Evolutionary conservation across 331 rosid species (phyloP), one percentile per base, ranked within the genome.

Genomic region (Saraca asoca): DNA sequence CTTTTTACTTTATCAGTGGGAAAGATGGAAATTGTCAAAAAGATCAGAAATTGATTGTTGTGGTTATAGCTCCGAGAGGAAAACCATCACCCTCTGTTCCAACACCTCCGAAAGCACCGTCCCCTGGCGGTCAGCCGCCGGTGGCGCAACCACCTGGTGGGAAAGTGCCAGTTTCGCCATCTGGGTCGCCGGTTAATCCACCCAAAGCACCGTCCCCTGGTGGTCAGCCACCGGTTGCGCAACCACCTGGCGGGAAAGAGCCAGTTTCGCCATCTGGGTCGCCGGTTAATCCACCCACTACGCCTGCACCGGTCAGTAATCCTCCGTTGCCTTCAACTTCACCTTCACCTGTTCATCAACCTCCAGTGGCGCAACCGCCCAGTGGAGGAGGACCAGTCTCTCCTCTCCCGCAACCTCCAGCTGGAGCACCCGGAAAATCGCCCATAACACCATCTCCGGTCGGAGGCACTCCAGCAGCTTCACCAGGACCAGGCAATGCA

Each of bases 1-100:
- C 96, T 2, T 90, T 78, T 72, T 90, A 62, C 62, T 93, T 93
- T 70, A 75, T 86, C 33, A 86, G 95, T 69, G 98, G 95, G 0
- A 62, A 85, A 0, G 64, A 72, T n/a, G 87, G 78, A 0, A 74
- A 58, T 53, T 93, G 98, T 74, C 72, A 63, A 1, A 84, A 87
- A 57, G 98, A 95, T 16, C 97, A 93, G 81, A 89, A 88, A 57
- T 41, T 93, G 24, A 20, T 19, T 0, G 17, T 93, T 19, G 73
- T 78, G 17, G 98, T 93, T 10, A 5, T 93, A 71, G 1, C 31
- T 24, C 69, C 65, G 9, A 79, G 83, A 43, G 3, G 49, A 8
- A 62, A 49, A 7, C 55, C 9, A 5, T 72, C 62, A 3, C 31
- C 31, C 3, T 24, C 31, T 24, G 31, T 5, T 4, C 43, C 73